phyloP scores from a whole-genome alignment of 306 rosid species.

The Gillenia trifoliata region DNA sequence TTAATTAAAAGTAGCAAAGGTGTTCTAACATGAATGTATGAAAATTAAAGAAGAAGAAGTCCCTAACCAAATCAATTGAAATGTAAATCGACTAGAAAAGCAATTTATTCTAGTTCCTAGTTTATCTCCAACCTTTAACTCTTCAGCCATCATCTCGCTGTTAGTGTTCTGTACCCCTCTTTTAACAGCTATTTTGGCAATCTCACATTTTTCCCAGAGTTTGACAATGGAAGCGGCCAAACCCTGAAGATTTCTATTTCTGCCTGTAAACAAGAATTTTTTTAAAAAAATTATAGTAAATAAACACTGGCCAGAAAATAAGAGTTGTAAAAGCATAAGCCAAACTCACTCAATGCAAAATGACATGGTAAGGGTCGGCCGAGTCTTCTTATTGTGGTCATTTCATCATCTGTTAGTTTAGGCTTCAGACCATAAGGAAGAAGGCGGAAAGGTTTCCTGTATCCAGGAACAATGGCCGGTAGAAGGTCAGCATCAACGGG shows the following conservation, averaged over 20 bases:
- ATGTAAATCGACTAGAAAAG: neutral
- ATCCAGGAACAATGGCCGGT: slow-evolving; percentile 67
- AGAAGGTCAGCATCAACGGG: slow-evolving; percentile 95
- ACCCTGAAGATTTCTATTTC: slow-evolving; percentile 85
- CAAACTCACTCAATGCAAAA: slow-evolving; percentile 80
- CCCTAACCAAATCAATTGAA: neutral
- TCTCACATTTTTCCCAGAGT: slow-evolving; percentile 94
- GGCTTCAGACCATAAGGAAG: slow-evolving; percentile 89
- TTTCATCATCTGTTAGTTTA: slow-evolving; percentile 82
- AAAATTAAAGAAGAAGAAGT: slow-evolving; percentile 1
- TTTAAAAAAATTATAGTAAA: slow-evolving; percentile 15
- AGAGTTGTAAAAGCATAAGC: slow-evolving; percentile 8
- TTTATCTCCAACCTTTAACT: slow-evolving; percentile 55
- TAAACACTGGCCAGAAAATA: slow-evolving; percentile 9
- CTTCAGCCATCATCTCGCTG: slow-evolving; percentile 78
- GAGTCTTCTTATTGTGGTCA: slow-evolving; percentile 85
- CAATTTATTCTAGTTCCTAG: neutral
- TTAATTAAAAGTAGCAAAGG: neutral
- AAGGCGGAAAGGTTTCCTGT: slow-evolving; percentile 87
- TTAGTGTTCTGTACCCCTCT: slow-evolving; percentile 91
- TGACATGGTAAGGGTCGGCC: slow-evolving; percentile 74
- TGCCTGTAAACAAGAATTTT: slow-evolving; percentile 38
- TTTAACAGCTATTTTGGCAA: slow-evolving; percentile 84
- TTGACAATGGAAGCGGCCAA: slow-evolving; percentile 71
- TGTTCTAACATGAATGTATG: neutral